Evolutionary conservation across 2,329 filamentous ascomycete species (phyloP).

Genomic region (Diaporthe eres): DNA sequence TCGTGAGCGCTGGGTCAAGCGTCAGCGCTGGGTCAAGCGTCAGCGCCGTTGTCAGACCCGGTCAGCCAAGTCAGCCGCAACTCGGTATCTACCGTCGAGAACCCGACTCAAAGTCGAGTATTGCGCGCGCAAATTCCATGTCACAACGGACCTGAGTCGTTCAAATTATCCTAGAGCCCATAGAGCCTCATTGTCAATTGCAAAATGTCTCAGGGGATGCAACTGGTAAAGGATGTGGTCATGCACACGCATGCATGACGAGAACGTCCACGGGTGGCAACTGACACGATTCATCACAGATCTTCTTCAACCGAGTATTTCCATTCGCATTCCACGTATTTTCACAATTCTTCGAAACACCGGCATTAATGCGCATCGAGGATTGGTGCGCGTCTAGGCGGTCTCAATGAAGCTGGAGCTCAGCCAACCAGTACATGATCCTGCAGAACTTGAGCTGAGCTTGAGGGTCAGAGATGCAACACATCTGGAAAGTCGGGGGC

Average conservation of each 20-base stretch:
- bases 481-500: neutral
- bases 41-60: neutral
- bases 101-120: neutral
- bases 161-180: neutral
- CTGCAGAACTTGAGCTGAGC: neutral
- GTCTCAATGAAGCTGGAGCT: neutral
- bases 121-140: neutral
- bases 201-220: neutral
- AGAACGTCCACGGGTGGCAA: neutral
- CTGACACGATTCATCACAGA: neutral
- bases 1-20: neutral
- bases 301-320: neutral
- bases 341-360: fast-evolving
- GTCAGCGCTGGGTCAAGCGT: neutral
- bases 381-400: neutral
- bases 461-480: neutral
- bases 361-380: too few species aligned
- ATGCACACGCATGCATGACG: neutral
- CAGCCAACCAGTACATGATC: neutral
- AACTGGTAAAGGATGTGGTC: neutral
- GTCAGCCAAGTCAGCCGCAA: neutral
- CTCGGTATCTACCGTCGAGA: neutral
- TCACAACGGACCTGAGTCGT: neutral
- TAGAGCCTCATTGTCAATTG: neutral
- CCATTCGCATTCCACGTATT: too few species aligned